A percentile compares a stretch with the other conserved stretches of the same genome.
Conservation (phyloP, 2,329 filamentous ascomycete species). For the Graphilbum sp. region DNA sequence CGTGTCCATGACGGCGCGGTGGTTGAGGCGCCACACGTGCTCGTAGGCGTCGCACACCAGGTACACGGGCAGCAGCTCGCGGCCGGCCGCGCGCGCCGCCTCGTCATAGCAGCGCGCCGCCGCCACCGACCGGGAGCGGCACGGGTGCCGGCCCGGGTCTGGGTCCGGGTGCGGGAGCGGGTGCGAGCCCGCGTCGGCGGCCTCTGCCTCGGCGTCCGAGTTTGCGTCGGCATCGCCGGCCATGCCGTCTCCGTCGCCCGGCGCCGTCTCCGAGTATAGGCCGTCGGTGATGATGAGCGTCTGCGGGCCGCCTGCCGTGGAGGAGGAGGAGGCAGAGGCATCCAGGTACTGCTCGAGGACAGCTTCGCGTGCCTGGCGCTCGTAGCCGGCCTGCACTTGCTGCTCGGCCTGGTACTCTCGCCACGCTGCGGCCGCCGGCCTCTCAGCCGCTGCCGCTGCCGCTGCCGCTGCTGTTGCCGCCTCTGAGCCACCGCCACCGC, state of each 20-base stretch:
- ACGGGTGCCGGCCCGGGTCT: background rate
- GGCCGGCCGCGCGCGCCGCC: constrained; percentile 1
- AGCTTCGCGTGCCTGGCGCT: background rate
- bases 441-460: too few relatives aligned
- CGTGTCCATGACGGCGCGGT: background rate
- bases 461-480: too few relatives aligned
- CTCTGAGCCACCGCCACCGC: too few relatives aligned
- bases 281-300: background rate
- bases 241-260: too few relatives aligned
- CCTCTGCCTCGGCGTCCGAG: too few relatives aligned
- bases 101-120: background rate
- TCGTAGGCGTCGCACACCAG: background rate
- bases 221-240: too few relatives aligned
- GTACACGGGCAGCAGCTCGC: constrained; percentile 6
- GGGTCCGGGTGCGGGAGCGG: too few relatives aligned
- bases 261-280: too few relatives aligned
- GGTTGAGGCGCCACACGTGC: constrained; percentile 1
- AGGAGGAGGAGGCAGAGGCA: background rate
- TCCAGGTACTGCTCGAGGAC: background rate
- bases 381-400: background rate
- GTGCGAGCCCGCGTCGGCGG: background rate
- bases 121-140: too few relatives aligned
- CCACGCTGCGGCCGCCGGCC: too few relatives aligned
- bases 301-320: background rate
- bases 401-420: background rate